Conservation (phyloP, 108 stramenopile genomes). For the Poteriospumella lacustris region DNA sequence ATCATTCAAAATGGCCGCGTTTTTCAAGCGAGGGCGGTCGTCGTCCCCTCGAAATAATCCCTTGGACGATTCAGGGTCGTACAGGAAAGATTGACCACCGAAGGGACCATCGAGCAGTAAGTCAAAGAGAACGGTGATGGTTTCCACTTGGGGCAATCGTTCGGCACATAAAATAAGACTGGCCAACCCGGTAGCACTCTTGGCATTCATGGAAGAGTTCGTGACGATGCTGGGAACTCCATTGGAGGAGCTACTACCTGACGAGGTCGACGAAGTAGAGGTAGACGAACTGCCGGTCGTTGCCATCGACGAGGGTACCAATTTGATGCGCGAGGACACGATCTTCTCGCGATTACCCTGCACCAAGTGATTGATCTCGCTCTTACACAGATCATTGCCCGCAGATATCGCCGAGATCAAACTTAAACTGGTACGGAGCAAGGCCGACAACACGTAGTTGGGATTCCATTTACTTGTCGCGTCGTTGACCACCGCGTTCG, state of each 20-base stretch:
- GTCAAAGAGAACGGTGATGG: conserved; percentile 5
- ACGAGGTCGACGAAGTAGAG: too few relatives aligned
- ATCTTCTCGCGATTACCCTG: too few relatives aligned
- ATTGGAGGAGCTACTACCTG: conserved; percentile 3
- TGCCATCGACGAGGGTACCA: too few relatives aligned
- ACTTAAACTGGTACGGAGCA: too few relatives aligned
- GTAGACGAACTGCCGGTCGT: too few relatives aligned
- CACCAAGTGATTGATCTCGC: too few relatives aligned
- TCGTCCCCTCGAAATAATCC: conserved; percentile 3
- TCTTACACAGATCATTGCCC: too few relatives aligned
- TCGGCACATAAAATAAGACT: not conserved
- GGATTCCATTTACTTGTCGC: too few relatives aligned
- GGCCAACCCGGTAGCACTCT: not conserved
- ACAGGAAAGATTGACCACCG: not conserved
- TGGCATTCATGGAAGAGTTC: not conserved
- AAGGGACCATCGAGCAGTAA: conserved; percentile 11
- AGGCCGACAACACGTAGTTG: too few relatives aligned
- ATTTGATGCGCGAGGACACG: too few relatives aligned
- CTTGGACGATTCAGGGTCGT: not conserved
- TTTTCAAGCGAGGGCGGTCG: not conserved
- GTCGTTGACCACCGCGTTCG: too few relatives aligned
- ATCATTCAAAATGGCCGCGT: not conserved
- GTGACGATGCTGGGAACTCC: not conserved
- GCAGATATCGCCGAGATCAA: too few relatives aligned
- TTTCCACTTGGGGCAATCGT: not conserved